Evolutionary conservation across 1,284 basidiomycete genomes (phyloP).

Genomic region (Crepidotus sp.): DNA sequence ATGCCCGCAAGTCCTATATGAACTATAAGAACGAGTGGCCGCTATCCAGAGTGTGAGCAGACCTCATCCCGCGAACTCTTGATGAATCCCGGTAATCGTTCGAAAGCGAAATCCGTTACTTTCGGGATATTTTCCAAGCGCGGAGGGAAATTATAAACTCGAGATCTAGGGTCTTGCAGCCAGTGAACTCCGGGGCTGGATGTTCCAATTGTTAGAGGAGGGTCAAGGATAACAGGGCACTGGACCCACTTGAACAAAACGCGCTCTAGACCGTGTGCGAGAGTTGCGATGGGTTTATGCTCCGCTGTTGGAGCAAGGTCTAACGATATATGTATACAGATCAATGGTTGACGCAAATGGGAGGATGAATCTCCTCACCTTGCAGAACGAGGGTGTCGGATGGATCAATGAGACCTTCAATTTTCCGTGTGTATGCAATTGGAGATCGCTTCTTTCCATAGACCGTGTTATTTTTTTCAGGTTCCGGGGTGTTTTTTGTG

Average conservation of each 20-base stretch:
- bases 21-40: slow-evolving; percentile 1
- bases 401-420: slow-evolving; percentile 37
- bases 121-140: slow-evolving; percentile 66
- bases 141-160: slow-evolving; percentile 80
- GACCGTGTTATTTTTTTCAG: background rate
- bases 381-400: slow-evolving; percentile 19
- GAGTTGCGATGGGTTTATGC: slow-evolving; percentile 54
- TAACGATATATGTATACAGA: slow-evolving; percentile 21
- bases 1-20: slow-evolving; percentile 50
- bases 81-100: slow-evolving; percentile 70
- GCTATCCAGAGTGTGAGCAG: slow-evolving; percentile 13
- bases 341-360: background rate
- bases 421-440: slow-evolving; percentile 17
- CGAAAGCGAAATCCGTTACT: slow-evolving; percentile 87
- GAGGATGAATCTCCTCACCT: slow-evolving; percentile 20
- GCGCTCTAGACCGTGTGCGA: slow-evolving; percentile 74
- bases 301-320: slow-evolving; percentile 40
- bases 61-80: slow-evolving; percentile 77
- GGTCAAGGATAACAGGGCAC: background rate
- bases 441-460: slow-evolving; percentile 1
- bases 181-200: slow-evolving; percentile 85
- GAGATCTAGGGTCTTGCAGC: slow-evolving; percentile 79
- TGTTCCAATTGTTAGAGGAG: slow-evolving; percentile 4
- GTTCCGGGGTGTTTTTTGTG: background rate
- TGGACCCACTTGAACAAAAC: slow-evolving; percentile 76